Evolutionary conservation across 352 stramenopile species (phyloP).

Genomic region (Phytophthora podocarpi): DNA sequence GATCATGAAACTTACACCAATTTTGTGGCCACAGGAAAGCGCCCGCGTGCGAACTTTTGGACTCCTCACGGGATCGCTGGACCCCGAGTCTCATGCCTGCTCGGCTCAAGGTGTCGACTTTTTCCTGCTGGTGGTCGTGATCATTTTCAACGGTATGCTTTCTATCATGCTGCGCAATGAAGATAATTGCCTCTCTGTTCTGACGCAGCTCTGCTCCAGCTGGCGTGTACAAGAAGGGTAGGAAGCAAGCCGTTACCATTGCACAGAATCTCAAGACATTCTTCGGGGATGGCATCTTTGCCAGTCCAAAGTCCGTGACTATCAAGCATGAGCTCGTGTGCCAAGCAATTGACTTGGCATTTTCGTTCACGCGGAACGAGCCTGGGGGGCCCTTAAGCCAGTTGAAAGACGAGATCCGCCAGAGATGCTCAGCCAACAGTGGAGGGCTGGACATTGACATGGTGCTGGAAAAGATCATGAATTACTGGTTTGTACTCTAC

Average conservation of each 20-base stretch:
- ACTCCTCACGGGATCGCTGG: slow-evolving; percentile 68
- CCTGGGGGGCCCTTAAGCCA: slow-evolving; percentile 42
- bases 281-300: slow-evolving; percentile 74
- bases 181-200: not conserved
- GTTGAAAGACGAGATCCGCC: slow-evolving; percentile 62
- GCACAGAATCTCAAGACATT: slow-evolving; percentile 71
- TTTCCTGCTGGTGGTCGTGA: slow-evolving; percentile 75
- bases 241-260: slow-evolving; percentile 68
- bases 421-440: slow-evolving; percentile 32
- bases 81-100: slow-evolving; percentile 78
- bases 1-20: not conserved
- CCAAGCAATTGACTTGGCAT: slow-evolving; percentile 75
- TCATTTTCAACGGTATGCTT: slow-evolving; percentile 74
- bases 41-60: slow-evolving; percentile 71
- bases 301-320: slow-evolving; percentile 52
- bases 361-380: slow-evolving; percentile 65
- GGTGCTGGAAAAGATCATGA: slow-evolving; percentile 80
- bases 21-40: slow-evolving; percentile 52
- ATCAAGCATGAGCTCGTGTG: slow-evolving; percentile 68
- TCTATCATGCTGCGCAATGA: not conserved
- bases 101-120: slow-evolving; percentile 79
- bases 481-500: slow-evolving; percentile 78
- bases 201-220: slow-evolving; percentile 34
- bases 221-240: slow-evolving; percentile 69
- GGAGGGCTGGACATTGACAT: slow-evolving; percentile 66